These are phyloP conservation scores for Aspergillus hiratsukae DNA, from an alignment of 2,329 filamentous ascomycete genomes.

Conservation along the genomic window DNA sequence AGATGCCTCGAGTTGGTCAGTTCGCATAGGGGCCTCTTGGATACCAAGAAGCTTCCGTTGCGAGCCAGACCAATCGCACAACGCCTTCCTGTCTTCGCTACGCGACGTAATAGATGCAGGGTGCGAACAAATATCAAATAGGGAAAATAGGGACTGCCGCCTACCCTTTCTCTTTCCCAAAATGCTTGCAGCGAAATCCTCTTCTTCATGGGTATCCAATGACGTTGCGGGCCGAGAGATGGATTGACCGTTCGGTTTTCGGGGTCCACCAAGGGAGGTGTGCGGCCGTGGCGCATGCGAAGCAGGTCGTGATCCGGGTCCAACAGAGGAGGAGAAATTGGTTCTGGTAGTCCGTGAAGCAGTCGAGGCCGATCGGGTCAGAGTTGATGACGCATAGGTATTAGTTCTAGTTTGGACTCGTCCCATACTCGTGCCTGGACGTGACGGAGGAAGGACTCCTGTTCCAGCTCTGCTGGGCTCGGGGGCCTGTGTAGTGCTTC, in stretches of 20 bases:
- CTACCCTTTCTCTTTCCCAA: conserved; percentile 52
- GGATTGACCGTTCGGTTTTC: conserved; percentile 44
- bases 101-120: not conserved
- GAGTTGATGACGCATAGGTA: conserved; percentile 33
- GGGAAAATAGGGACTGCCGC: conserved; percentile 33
- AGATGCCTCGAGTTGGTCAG: conserved; percentile 2
- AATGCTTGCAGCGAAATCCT: conserved; percentile 29
- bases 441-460: conserved; percentile 18
- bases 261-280: conserved; percentile 49
- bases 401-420: conserved; percentile 38
- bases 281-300: conserved; percentile 47
- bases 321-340: conserved; percentile 56
- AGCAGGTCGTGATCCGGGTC: conserved; percentile 48
- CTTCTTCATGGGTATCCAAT: conserved; percentile 39
- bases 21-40: not conserved
- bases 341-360: conserved; percentile 44
- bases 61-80: not conserved
- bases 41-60: not conserved
- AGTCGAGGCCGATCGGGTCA: conserved; percentile 38
- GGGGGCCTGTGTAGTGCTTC: conserved; percentile 47
- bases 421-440: conserved; percentile 37
- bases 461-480: conserved; percentile 35
- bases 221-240: conserved; percentile 40
- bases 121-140: conserved; percentile 7
- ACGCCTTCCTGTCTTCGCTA: not conserved